Base-by-base conservation (phyloP, 2,329 filamentous ascomycete genomes). In the Aphanocladium album region DNA sequence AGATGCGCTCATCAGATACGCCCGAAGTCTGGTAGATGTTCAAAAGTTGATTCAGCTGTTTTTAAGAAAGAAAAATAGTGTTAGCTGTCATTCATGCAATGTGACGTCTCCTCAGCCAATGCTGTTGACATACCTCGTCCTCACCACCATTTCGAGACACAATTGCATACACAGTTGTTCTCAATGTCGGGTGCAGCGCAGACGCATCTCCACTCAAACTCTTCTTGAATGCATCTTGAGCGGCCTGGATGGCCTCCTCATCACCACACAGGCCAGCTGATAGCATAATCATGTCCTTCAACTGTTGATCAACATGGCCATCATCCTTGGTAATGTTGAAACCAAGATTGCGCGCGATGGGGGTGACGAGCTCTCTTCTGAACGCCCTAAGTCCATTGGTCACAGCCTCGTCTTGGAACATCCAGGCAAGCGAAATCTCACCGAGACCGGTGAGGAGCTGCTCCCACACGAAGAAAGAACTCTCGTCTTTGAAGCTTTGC, bases 381-480 rank as follows among this genome's bases (percentile, higher is more conserved):
- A 97, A 96, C 12, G 84, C 81, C 77, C 93, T 90, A 43, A 98
- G 81, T 4, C 89, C 90, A 64, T 93, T 85, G 66, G 85, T 88
- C 53, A 87, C 77, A 43, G 86, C 80, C 62, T 88, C 75, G 62
- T 96, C 89, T 73, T 97, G 91, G 47, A 75, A 75, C 66, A 93
- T 80, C 93, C 93, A 98, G 9, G 93, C 89, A 59, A 84, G 83
- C 66, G 93, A 89, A 39, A 98, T 83, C 17, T 86, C 82, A 27
- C 84, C 85, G 62, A 97, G 83, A 53, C 92, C 88, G 50, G 88
- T 83, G 56, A 92, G 83, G 62, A 98, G 90, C 74, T 97, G 92
- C 65, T 91, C 91, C 93, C 93, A 98, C 2, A 98, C 93, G 46
- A 97, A 90, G 66, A 92, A 97, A 68, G 96, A 90, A 0, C 86